These are phyloP conservation scores for Tylopilus sp. DNA, from an alignment of 1,284 basidiomycete genomes.

Conservation along the genomic window DNA sequence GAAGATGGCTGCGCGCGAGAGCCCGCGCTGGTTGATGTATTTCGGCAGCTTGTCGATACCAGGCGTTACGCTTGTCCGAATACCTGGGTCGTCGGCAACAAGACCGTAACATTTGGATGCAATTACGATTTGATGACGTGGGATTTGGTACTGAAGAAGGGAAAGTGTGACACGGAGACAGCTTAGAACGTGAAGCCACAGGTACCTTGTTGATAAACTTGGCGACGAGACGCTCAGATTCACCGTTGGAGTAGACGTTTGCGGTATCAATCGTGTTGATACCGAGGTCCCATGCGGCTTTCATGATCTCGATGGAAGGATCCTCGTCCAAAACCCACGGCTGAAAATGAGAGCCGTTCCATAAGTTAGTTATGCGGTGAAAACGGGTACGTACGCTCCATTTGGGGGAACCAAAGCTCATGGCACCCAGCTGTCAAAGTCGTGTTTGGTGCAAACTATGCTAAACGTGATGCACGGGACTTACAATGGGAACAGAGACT, in stretches of 20 bases:
- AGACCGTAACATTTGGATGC: conserved; percentile 51
- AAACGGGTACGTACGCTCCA: conserved; percentile 46
- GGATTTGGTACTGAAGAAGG: conserved; percentile 71
- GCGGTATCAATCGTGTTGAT: conserved; percentile 67
- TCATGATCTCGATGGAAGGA: conserved; percentile 49
- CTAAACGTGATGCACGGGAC: conserved; percentile 11
- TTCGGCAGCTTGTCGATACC: conserved; percentile 37
- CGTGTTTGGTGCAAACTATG: too few relatives aligned
- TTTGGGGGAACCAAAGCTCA: conserved; percentile 56
- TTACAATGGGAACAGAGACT: conserved; percentile 60
- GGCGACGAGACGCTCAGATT: conserved; percentile 60
- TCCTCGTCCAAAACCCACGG: conserved; percentile 60
- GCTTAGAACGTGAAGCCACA: too few relatives aligned
- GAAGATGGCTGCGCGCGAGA: conserved; percentile 59
- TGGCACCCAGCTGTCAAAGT: conserved; percentile 60
- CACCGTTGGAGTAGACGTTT: conserved; percentile 66
- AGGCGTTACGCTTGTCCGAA: neutral
- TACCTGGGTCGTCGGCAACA: conserved; percentile 33
- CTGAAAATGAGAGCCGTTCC: conserved; percentile 35
- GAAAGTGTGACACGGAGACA: too few relatives aligned
- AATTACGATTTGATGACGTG: conserved; percentile 62
- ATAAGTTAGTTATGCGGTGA: too few relatives aligned
- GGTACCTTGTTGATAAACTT: conserved; percentile 60
- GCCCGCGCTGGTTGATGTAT: conserved; percentile 57
- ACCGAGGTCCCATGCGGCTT: conserved; percentile 59